Evolutionary conservation across 768 basidiomycete genomes (phyloP), one percentile per base, ranked within the genome.

Genomic region (Termitomyces sp.): DNA sequence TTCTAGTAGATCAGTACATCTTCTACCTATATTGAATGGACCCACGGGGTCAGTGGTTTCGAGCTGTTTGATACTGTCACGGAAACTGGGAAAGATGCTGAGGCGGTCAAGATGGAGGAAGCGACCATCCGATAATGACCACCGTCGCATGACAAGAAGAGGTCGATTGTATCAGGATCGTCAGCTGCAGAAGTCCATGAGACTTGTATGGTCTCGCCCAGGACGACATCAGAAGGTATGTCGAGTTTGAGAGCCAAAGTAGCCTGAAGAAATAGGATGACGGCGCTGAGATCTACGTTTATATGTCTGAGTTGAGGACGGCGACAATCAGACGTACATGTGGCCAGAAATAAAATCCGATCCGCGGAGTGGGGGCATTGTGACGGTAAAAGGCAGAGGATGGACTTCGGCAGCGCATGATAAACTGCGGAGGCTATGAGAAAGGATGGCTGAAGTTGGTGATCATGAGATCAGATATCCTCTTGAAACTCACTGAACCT

Each of bases 101-200:
- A 45, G 8, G 52, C 27, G 46, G 39, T 49, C 46, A 46, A 53
- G 16, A 54, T 37, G 24, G 20, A 15, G 16, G 48, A 33, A 36
- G 39, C 51, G 13, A 54, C 31, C 24, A 20, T 30, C 8, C 22
- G 2, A 16, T 36, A 33, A 12, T 2, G 2, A 13, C 39, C 36
- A 36, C 52, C 36, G 18, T 54, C 53, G 53, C 58, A 59, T 24
- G 53, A 54, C 36, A 54, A 15, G 15, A 47, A 54, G 13, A 59
- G 31, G n/a, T 54, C 27, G 37, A 54, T 54, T 22, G 36, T 30
- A 36, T 27, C 7, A 31, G 53, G 46, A 53, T 59, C 58, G 36
- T 20, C 52, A 30, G 13, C 33, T 31, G 24, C 4, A 41, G 37
- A 6, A 1, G 15, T 22, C 58, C 58, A 59, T 1, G 52, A 31